Base-by-base conservation (phyloP, 2,329 filamentous ascomycete species). In the Colletotrichum endophyticum region DNA sequence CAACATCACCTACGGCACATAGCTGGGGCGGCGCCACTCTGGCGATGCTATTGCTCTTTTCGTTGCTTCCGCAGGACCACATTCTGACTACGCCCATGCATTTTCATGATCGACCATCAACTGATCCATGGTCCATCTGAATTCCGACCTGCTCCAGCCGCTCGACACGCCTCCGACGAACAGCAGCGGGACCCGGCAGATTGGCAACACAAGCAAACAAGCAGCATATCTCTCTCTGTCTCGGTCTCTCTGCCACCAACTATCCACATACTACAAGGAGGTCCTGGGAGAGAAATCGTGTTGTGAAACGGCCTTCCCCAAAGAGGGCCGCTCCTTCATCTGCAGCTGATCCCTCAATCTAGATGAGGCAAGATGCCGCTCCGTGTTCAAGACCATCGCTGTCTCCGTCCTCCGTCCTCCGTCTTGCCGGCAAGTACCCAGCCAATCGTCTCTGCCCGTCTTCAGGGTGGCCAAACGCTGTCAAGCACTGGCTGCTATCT, bases 341-440 rank as follows among this genome's bases (percentile, higher is more conserved):
- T 68, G 30, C 69, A 61, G 73, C 73, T 63, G 73, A 76, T 76
- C 73, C 56, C 64, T 66, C 73, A 73, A 76, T 76, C 70, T 76
- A 76, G 73, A 73, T 73, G 73, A 73, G 22, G 73, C 73, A 76
- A 39, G 57, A 69, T 69, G 39, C 70, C 73, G 70, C 73, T 57
- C 73, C 70, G 73, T 69, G 70, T 59, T 72, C 72, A 64, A 69
- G 32, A 59, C 25, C 57, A 68, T 34, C 25, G 39, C 63, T 70
- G 28, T 44, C 69, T 30, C 53, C 70, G 34, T 56, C 30, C 30
- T 27, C 39, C 61, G 59, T 16, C 59, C 36, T 59, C 30, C 27
- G 30, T 22, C 25, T 19, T 49, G n/a, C 62, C 34, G 62, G 32
- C 62, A 64, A 28, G 32, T 34, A 19, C 15, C 19, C 28, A 72